phyloP scores from a whole-genome alignment of 768 basidiomycete species.

The Mycena indigotica region DNA sequence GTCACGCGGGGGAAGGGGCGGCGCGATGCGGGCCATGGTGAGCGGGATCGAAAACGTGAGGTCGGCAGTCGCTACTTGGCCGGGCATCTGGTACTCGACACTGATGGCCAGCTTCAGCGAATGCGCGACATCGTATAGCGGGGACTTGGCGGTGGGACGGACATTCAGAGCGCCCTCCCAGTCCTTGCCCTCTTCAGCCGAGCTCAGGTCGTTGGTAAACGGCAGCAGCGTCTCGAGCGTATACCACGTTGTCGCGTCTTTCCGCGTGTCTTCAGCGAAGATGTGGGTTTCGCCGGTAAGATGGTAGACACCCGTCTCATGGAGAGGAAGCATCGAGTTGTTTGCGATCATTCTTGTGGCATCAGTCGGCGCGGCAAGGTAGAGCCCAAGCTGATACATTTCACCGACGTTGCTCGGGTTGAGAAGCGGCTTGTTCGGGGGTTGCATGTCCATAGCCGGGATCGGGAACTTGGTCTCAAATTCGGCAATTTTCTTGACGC shows the following conservation, averaged over 20 bases:
- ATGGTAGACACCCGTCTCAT: constrained; percentile 47
- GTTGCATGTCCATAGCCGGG: constrained; percentile 58
- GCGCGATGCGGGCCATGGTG: constrained; percentile 47
- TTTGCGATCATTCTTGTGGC: constrained; percentile 34
- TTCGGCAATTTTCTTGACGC: constrained; percentile 39
- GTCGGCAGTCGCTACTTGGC: constrained; percentile 30
- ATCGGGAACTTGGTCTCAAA: constrained; percentile 55
- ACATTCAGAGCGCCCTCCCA: constrained; percentile 44
- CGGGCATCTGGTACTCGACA: constrained; percentile 51
- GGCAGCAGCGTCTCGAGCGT: constrained; percentile 60
- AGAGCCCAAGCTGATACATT: constrained; percentile 51
- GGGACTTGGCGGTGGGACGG: constrained; percentile 51
- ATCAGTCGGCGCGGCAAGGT: constrained; percentile 23
- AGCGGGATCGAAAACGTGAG: constrained; percentile 54
- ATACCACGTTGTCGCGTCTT: constrained; percentile 51
- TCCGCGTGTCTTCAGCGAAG: constrained; percentile 44
- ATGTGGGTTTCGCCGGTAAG: constrained; percentile 54
- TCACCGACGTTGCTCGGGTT: constrained; percentile 57
- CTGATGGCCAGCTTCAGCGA: constrained; percentile 15
- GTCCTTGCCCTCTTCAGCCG: constrained; percentile 31
- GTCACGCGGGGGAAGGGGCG: constrained; percentile 28
- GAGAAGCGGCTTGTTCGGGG: constrained; percentile 61
- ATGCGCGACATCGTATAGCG: constrained; percentile 51
- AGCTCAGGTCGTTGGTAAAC: constrained; percentile 35
- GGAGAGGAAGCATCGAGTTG: constrained; percentile 53